A percentile compares a stretch with the other conserved stretches of the same genome.
Evolutionary conservation across 2,329 filamentous ascomycete genomes (phyloP).

Genomic region (Aspergillus puulaauensis): DNA sequence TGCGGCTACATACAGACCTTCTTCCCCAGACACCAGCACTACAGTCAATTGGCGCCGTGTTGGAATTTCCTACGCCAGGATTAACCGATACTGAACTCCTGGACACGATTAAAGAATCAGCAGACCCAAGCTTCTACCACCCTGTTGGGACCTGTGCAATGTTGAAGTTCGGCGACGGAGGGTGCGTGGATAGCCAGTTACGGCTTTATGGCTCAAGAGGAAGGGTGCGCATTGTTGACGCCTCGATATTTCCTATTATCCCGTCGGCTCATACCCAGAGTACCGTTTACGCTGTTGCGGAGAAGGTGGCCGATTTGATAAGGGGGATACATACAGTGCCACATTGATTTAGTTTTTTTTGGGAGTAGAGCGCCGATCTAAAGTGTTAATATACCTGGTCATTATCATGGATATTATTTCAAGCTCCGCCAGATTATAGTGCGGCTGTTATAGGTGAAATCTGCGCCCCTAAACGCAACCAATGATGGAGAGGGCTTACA

Average conservation of each 20-base stretch:
- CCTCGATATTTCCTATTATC: background rate
- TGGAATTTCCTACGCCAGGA: background rate
- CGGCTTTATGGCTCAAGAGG: background rate
- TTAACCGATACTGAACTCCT: background rate
- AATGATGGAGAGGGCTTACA: too few species aligned
- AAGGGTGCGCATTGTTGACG: background rate
- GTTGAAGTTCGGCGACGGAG: background rate
- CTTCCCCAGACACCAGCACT: background rate
- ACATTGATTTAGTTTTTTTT: too few species aligned
- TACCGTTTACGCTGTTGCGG: conserved; percentile 3
- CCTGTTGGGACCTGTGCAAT: conserved; percentile 1
- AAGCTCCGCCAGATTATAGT: too few species aligned
- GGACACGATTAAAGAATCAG: background rate
- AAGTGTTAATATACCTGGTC: too few species aligned
- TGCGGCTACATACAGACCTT: background rate
- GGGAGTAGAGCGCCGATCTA: too few species aligned
- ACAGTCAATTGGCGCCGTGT: background rate
- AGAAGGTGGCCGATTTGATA: conserved; percentile 1
- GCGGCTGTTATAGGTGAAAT: too few species aligned
- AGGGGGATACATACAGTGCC: background rate
- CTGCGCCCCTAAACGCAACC: too few species aligned
- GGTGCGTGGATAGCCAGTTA: background rate
- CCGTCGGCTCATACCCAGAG: background rate
- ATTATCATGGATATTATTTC: too few species aligned
- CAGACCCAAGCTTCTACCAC: background rate